A percentile compares a stretch with the other conserved stretches of the same genome.
phyloP scores from a whole-genome alignment of 768 basidiomycete species.

The Lentinus tigrinus region DNA sequence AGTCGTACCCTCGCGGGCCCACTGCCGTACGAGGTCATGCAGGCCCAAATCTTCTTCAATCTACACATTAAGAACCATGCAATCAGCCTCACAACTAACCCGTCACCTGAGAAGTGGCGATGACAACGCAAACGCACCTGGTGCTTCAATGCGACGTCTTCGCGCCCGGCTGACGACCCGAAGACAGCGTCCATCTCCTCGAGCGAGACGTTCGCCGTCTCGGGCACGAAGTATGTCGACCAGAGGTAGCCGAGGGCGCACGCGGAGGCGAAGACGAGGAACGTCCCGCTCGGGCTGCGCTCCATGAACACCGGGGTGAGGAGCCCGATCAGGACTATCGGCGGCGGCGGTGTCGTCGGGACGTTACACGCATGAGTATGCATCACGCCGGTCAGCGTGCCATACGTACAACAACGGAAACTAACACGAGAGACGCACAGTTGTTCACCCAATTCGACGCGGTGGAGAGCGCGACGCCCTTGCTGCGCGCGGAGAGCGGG shows the following conservation, averaged over 20 bases:
- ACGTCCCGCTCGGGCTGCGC: slow-evolving; percentile 66
- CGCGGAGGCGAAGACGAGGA: slow-evolving; percentile 61
- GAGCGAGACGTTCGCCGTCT: slow-evolving; percentile 73
- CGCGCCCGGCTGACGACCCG: slow-evolving; percentile 51
- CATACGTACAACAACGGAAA: neutral
- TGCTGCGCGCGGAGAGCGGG: slow-evolving; percentile 72
- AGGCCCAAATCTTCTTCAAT: slow-evolving; percentile 59
- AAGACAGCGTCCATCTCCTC: slow-evolving; percentile 78
- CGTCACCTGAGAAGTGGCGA: neutral
- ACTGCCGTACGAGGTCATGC: slow-evolving; percentile 40
- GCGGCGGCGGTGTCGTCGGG: too few relatives aligned
- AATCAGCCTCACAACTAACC: neutral
- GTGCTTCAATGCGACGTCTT: slow-evolving; percentile 48
- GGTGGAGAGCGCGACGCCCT: slow-evolving; percentile 80
- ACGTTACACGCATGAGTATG: too few relatives aligned
- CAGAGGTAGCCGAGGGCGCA: slow-evolving; percentile 70
- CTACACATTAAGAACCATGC: slow-evolving; percentile 30
- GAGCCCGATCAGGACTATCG: slow-evolving; percentile 70
- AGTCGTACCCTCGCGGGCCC: neutral
- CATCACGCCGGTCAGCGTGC: too few relatives aligned
- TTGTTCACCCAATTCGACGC: slow-evolving; percentile 89
- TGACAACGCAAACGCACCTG: slow-evolving; percentile 40
- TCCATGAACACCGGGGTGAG: slow-evolving; percentile 67
- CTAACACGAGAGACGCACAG: slow-evolving; percentile 32
- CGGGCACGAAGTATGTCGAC: slow-evolving; percentile 68